These are phyloP conservation scores for Vachellia collinsii DNA, from an alignment of 306 rosid genomes.

Conservation along the genomic window DNA sequence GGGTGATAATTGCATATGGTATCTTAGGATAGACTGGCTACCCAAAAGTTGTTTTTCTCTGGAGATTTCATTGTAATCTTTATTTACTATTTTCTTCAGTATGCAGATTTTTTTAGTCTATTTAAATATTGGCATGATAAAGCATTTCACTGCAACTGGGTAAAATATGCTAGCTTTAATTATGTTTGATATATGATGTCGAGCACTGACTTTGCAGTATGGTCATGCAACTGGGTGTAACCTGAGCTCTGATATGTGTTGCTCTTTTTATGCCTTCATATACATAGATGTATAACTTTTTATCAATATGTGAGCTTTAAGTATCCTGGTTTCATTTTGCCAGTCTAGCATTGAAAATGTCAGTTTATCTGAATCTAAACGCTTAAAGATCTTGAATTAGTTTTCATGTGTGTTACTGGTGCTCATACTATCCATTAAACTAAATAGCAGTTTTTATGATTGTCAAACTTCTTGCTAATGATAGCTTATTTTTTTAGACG, in stretches of 20 bases:
- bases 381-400: not conserved
- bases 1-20: not conserved
- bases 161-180: not conserved
- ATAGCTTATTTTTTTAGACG: conserved; percentile 24
- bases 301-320: not conserved
- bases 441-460: not conserved
- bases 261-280: not conserved
- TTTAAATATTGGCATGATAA: not conserved
- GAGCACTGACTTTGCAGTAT: not conserved
- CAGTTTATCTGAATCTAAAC: not conserved
- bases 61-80: conserved; percentile 11
- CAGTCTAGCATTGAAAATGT: not conserved
- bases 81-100: conserved; percentile 1
- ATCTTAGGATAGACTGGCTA: conserved; percentile 24
- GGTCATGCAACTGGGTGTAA: not conserved
- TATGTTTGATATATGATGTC: not conserved
- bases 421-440: not conserved
- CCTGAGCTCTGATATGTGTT: not conserved
- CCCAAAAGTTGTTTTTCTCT: conserved; percentile 22
- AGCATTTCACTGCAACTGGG: not conserved
- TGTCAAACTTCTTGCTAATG: conserved; percentile 23
- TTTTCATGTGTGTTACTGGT: not conserved
- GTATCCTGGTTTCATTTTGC: not conserved
- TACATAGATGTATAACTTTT: not conserved
- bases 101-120: conserved; percentile 7